phyloP scores from a whole-genome alignment of 2,329 filamentous ascomycete genomes.

The Phialophora tarda region DNA sequence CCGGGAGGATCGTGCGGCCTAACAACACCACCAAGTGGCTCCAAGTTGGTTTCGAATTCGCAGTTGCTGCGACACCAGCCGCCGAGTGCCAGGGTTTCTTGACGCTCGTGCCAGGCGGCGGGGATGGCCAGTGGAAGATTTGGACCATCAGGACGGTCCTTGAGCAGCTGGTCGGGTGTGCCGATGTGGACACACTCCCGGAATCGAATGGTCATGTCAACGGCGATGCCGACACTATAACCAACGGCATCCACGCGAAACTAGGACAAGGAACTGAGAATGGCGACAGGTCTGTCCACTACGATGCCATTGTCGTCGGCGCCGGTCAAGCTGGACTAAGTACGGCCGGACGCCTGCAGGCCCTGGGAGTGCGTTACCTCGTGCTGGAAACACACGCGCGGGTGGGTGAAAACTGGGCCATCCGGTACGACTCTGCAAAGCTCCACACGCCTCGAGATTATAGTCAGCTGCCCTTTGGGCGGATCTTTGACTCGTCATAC shows the following conservation, averaged over 20 bases:
- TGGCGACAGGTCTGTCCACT: conserved; percentile 4
- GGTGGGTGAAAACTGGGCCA: conserved; percentile 55
- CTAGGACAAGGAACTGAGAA: too few species aligned
- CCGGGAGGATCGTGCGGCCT: too few species aligned
- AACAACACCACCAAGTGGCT: conserved; percentile 30
- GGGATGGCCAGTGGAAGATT: conserved; percentile 39
- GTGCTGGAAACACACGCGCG: conserved; percentile 52
- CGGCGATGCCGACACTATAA: neutral
- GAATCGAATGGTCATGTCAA: neutral
- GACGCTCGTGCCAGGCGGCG: conserved; percentile 32
- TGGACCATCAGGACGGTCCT: conserved; percentile 41
- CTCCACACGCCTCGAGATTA: conserved; percentile 32
- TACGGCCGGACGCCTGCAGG: conserved; percentile 52
- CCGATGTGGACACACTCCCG: conserved; percentile 3
- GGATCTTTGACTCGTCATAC: conserved; percentile 38
- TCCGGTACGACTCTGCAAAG: conserved; percentile 55
- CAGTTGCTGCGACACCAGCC: conserved; percentile 22
- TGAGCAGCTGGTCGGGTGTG: conserved; percentile 33
- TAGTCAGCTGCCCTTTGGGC: conserved; percentile 40
- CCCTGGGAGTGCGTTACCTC: conserved; percentile 50
- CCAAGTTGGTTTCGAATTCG: conserved; percentile 36
- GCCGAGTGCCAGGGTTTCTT: conserved; percentile 27
- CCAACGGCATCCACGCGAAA: neutral
- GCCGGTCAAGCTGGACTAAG: conserved; percentile 54
- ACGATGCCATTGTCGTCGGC: conserved; percentile 47